A percentile compares a stretch with the other conserved stretches of the same genome.
Conservation (phyloP, 306 rosid species). For the Castanea crenata region DNA sequence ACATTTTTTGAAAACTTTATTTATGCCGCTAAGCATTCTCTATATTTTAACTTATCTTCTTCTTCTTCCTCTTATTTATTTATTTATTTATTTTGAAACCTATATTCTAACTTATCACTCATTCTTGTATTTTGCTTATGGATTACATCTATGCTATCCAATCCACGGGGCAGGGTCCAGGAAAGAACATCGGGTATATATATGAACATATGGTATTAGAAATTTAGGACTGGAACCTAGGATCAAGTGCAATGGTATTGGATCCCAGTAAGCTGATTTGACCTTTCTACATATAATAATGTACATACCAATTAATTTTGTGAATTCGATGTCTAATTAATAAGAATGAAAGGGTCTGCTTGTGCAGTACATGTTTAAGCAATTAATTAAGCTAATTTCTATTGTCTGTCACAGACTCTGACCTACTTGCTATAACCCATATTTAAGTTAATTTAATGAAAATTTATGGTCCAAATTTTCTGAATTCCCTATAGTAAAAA, state of each 20-base stretch:
- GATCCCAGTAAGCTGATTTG: neutral
- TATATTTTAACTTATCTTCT: too few relatives aligned
- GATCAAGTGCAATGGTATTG: conserved; percentile 6
- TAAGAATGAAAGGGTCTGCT: neutral
- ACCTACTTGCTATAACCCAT: neutral
- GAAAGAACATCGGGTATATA: neutral
- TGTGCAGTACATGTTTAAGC: conserved; percentile 9
- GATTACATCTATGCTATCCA: conserved; percentile 22
- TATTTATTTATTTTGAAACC: too few relatives aligned
- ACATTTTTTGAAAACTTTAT: too few relatives aligned
- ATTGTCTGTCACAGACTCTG: neutral
- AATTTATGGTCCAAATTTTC: neutral
- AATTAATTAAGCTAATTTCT: neutral
- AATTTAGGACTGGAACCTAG: neutral
- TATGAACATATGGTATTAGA: neutral
- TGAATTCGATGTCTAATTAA: neutral
- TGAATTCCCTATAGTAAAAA: neutral
- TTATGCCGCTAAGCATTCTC: too few relatives aligned
- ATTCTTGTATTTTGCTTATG: conserved; percentile 16
- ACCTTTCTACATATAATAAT: neutral
- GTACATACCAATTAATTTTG: neutral
- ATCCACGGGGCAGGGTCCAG: neutral
- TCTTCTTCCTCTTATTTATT: too few relatives aligned
- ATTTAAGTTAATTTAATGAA: conserved; percentile 9
- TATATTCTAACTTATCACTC: neutral